Evolutionary conservation across 257 asterid species (phyloP), one percentile per base, ranked within the genome.

Genomic region (Nemophila menziesii): DNA sequence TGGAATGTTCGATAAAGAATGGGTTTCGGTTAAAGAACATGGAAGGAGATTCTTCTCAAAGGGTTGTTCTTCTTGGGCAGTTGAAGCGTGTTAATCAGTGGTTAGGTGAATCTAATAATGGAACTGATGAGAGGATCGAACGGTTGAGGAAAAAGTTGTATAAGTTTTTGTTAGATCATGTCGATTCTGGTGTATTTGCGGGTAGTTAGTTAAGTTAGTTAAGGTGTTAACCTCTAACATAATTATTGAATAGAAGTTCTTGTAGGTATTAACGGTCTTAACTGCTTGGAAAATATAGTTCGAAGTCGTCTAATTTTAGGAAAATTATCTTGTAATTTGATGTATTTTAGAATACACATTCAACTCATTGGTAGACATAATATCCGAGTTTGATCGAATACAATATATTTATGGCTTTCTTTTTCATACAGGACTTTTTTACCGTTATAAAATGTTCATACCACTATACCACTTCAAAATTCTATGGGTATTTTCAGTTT

Each of bases 71-170:
- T 61, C 82, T 87, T 17, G 86, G 93, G 46, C 97, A 83, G 40
- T 86, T 89, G 29, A 80, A 77, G 69, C 57, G 90, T 56, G 79
- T 80, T 44, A 70, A 78, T 56, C 67, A 49, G 39, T 89, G 97
- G 97, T 49, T 89, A 62, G 92, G 80, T 46, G 80, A 73, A 39
- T 66, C 79, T 0, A 60, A 56, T 33, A 61, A 58, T 41, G 38
- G 51, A 36, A 65, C 20, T 1, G 77, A 69, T 29, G 80, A 80
- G 67, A 75, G 81, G 44, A 62, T 80, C n/a, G 79, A 66, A 37
- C 69, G 52, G 41, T 54, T 89, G 67, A 80, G 54, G 41, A 74
- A 70, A 53, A 78, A 71, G 77, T 33, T 89, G 2, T 89, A 80
- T 15, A 55, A 61, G 4, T 89, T 80, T 63, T 61, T 89, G 47